These are phyloP conservation scores for Diaporthe citriasiana DNA, from an alignment of 2,329 filamentous ascomycete species.

Conservation along the genomic window DNA sequence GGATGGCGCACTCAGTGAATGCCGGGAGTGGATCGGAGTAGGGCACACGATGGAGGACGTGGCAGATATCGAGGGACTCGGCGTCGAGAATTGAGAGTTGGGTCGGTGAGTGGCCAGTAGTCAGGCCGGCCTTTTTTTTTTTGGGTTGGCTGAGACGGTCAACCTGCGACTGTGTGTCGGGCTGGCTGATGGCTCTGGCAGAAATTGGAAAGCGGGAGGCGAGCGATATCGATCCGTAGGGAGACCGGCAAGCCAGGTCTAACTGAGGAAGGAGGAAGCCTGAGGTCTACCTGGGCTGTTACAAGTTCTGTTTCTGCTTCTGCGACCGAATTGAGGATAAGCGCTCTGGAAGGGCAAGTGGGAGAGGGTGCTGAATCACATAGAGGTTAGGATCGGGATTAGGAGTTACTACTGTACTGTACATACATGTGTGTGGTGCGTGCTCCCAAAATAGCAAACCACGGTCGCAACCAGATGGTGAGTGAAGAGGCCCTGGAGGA, in stretches of 20 bases:
- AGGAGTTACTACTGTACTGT: conserved; percentile 24
- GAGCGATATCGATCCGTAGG: conserved; percentile 9
- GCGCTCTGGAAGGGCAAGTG: conserved; percentile 6
- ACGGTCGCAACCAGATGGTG: conserved; percentile 24
- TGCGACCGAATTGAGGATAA: conserved; percentile 15
- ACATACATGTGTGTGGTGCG: conserved; percentile 22
- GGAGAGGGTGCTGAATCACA: conserved; percentile 28
- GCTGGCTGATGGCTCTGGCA: conserved; percentile 18
- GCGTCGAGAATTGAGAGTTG: conserved; percentile 26
- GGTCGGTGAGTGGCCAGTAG: conserved; percentile 11
- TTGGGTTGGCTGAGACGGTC: conserved; percentile 11
- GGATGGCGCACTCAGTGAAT: conserved; percentile 4
- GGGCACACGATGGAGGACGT: conserved; percentile 28
- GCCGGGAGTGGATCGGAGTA: conserved; percentile 22
- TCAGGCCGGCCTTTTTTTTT: neutral
- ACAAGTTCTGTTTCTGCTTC: conserved; percentile 30
- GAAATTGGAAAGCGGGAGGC: conserved; percentile 23
- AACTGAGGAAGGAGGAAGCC: conserved; percentile 12
- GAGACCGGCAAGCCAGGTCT: conserved; percentile 12
- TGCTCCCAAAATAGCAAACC: conserved; percentile 22
- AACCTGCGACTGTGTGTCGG: conserved; percentile 22
- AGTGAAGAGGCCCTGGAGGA: conserved; percentile 6
- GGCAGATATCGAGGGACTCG: conserved; percentile 15
- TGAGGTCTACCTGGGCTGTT: conserved; percentile 27
- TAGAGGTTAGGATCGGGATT: conserved; percentile 14